Conservation (phyloP, 2,329 filamentous ascomycete genomes). For the Hymenotorrendiella dingleyae region DNA sequence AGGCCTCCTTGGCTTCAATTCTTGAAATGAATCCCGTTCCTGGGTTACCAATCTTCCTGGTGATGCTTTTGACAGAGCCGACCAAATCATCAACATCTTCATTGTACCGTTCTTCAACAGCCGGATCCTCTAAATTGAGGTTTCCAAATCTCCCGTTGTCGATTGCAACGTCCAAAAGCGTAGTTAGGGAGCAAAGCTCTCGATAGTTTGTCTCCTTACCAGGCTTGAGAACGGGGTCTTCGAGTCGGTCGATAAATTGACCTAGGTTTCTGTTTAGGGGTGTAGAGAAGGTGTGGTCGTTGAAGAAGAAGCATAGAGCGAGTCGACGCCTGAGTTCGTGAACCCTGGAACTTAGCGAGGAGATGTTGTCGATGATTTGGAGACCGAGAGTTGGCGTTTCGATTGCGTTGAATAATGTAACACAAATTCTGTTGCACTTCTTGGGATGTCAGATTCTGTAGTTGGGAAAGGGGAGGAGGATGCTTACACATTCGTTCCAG, state of each 20-base stretch:
- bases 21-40: slow-evolving; percentile 67
- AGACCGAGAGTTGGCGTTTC: slow-evolving; percentile 46
- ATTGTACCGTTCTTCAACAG: slow-evolving; percentile 56
- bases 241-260: slow-evolving; percentile 42
- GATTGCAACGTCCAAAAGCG: slow-evolving; percentile 69
- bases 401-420: slow-evolving; percentile 42
- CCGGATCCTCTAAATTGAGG: slow-evolving; percentile 28
- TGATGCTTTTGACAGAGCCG: slow-evolving; percentile 49
- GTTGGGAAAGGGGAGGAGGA: background rate
- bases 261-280: no score
- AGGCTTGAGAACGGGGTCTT: slow-evolving; percentile 45
- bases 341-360: slow-evolving; percentile 42
- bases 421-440: slow-evolving; percentile 45
- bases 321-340: slow-evolving; percentile 61
- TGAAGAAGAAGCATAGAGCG: slow-evolving; percentile 58
- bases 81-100: slow-evolving; percentile 62
- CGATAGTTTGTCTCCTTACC: slow-evolving; percentile 58
- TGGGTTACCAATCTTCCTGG: slow-evolving; percentile 63
- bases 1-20: slow-evolving; percentile 68
- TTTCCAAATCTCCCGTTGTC: slow-evolving; percentile 49
- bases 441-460: slow-evolving; percentile 7
- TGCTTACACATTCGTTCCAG: slow-evolving; percentile 35
- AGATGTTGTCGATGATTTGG: slow-evolving; percentile 53
- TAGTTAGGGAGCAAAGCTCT: slow-evolving; percentile 57
- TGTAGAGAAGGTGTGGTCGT: slow-evolving; percentile 37